Evolutionary conservation across 2,329 filamentous ascomycete genomes (phyloP).

Genomic region (Claviceps sp.): DNA sequence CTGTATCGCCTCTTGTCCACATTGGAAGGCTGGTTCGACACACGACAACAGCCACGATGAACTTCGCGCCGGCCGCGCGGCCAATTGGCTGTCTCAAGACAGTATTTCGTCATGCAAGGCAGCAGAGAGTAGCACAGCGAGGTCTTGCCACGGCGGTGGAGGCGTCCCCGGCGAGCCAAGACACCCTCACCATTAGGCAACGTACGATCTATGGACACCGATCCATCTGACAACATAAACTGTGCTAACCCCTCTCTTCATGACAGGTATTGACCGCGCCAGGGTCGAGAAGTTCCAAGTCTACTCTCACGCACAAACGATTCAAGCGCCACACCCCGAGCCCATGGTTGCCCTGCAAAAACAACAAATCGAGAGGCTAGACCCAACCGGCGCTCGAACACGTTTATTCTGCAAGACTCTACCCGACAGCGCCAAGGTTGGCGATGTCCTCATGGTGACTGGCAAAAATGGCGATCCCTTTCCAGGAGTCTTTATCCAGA

Average conservation of each 20-base stretch:
- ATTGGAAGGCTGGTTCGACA: slow-evolving; percentile 3
- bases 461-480: slow-evolving; percentile 75
- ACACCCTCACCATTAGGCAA: slow-evolving; percentile 20
- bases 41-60: slow-evolving; percentile 30
- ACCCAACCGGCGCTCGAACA: slow-evolving; percentile 72
- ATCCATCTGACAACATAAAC: too few species aligned
- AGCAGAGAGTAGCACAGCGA: slow-evolving; percentile 30
- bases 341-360: slow-evolving; percentile 55
- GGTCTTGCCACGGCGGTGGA: slow-evolving; percentile 31
- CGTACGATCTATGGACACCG: slow-evolving; percentile 17
- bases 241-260: slow-evolving; percentile 7
- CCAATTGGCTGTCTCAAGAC: slow-evolving; percentile 60
- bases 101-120: slow-evolving; percentile 43
- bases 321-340: slow-evolving; percentile 44
- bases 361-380: slow-evolving; percentile 59
- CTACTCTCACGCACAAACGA: slow-evolving; percentile 42
- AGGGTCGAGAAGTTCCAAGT: slow-evolving; percentile 32
- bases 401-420: slow-evolving; percentile 69
- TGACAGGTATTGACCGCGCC: slow-evolving; percentile 19
- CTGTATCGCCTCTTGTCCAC: not conserved
- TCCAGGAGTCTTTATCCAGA: slow-evolving; percentile 74
- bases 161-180: slow-evolving; percentile 10
- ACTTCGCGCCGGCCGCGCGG: slow-evolving; percentile 49
- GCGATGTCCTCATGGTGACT: slow-evolving; percentile 85
- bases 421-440: slow-evolving; percentile 65